A percentile compares a stretch with the other conserved stretches of the same genome.
Evolutionary conservation across 768 basidiomycete species (phyloP).

Genomic region (Lactarius psammicola): DNA sequence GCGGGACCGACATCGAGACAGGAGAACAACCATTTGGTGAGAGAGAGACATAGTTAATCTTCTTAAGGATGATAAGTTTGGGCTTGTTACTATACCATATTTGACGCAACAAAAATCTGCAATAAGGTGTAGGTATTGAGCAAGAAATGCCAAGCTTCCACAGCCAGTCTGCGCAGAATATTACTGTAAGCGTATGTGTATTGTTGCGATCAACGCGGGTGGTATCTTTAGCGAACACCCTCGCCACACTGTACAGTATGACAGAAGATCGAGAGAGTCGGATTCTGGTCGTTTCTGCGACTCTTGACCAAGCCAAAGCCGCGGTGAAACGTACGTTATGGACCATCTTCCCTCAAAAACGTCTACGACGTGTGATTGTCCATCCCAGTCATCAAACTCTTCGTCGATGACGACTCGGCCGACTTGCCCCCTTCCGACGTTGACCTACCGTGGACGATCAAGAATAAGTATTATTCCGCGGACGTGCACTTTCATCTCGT

Average conservation of each 20-base stretch:
- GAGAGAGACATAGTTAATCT: neutral
- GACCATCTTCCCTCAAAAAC: neutral
- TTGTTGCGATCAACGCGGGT: neutral
- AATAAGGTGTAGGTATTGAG: neutral
- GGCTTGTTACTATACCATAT: neutral
- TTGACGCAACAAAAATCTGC: neutral
- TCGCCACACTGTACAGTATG: slow-evolving; percentile 8
- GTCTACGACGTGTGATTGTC: slow-evolving; percentile 14
- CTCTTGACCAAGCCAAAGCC: slow-evolving; percentile 30
- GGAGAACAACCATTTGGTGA: neutral
- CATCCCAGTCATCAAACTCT: slow-evolving; percentile 32
- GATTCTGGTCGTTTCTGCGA: slow-evolving; percentile 33
- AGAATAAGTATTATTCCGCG: slow-evolving; percentile 81
- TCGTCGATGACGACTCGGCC: slow-evolving; percentile 23
- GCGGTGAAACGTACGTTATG: slow-evolving; percentile 34
- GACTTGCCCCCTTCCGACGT: slow-evolving; percentile 12
- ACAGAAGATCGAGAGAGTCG: slow-evolving; percentile 17
- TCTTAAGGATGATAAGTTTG: neutral
- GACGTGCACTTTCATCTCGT: slow-evolving; percentile 64
- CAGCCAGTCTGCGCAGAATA: neutral
- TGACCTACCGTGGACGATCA: slow-evolving; percentile 66
- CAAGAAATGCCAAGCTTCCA: neutral
- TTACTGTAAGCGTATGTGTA: neutral
- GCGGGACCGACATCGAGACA: neutral
- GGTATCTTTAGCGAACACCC: neutral